Evolutionary conservation across 1,284 basidiomycete genomes (phyloP), one percentile per base, ranked within the genome.

Genomic region (Exobasidium rhododendri): DNA sequence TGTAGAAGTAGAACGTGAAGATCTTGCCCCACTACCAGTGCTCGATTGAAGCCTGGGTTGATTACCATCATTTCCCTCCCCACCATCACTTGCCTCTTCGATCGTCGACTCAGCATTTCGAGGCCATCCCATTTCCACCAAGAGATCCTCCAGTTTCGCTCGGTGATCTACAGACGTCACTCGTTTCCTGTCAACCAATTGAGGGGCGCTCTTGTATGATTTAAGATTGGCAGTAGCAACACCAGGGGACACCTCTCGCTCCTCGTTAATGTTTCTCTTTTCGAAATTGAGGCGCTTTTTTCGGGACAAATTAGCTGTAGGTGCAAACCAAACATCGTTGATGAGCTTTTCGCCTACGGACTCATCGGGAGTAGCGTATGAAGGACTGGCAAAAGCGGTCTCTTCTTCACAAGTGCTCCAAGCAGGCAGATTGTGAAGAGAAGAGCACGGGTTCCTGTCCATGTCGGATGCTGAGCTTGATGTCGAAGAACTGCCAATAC

Each of bases 351-450:
- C 64, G 3, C 62, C 65, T 47, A 63, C 64, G 63, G 62, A 66
- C 30, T 65, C 61, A 4, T 63, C 65, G 46, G 68, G 65, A 28
- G 64, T 63, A 17, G 69, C 65, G 56, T 65, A 64, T n/a, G 58
- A 28, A 26, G 14, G n/a, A 17, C 24, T 14, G 24, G 11, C 46
- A n/a, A 26, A 14, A 47, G 46, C 20, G 24, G 22, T 13, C n/a
- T 50, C 28, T 4, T 17, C 3, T 2, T 50, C 47, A 2, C 14
- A 24, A 13, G 47, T 7, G 32, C 68, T 71, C 69, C 69, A 71
- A 30, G 67, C 67, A 5, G 69, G 69, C 20, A 71, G 62, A 47
- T 67, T 63, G 59, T 67, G 64, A 28, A 68, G n/a, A 20, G 52
- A 31, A 17, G 52, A 55, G 30, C 29, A 44, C 14, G 47, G n/a